Conservation (phyloP, 73 alveolate genomes). For the Paramecium pentaurelia region DNA sequence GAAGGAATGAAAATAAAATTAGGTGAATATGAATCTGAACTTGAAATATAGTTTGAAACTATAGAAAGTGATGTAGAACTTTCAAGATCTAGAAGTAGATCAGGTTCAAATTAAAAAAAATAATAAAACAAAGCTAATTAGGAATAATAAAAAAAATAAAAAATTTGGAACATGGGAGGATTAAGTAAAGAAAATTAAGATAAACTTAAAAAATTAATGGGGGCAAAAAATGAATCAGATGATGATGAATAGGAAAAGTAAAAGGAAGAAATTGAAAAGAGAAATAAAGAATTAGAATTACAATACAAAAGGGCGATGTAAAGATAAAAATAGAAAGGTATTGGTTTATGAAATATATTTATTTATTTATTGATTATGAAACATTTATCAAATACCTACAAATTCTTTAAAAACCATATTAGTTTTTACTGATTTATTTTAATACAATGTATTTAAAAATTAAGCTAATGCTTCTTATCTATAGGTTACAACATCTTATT, state of each 20-base stretch:
- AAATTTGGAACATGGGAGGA: constrained; percentile 37
- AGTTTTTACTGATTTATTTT: neutral
- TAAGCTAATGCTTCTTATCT: neutral
- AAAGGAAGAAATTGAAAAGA: neutral
- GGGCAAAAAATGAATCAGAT: constrained; percentile 5
- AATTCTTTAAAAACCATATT: neutral
- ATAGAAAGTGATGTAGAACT: constrained; percentile 3
- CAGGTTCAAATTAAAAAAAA: neutral
- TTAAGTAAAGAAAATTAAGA: neutral
- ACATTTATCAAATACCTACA: constrained; percentile 1
- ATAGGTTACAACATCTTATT: neutral
- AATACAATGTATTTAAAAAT: neutral
- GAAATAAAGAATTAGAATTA: constrained; percentile 30
- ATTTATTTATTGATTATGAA: neutral
- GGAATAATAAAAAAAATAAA: neutral
- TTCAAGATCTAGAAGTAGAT: neutral
- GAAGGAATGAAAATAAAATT: neutral
- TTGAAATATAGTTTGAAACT: neutral
- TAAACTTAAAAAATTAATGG: constrained; percentile 8
- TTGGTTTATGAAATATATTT: constrained; percentile 8
- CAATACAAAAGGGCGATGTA: constrained; percentile 14
- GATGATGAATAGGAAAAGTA: constrained; percentile 20
- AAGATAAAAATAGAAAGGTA: neutral
- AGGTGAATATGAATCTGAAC: neutral
- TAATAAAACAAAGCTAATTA: neutral